Base-by-base conservation (phyloP, 2,329 filamentous ascomycete genomes). In the Fusarium sacchari region DNA sequence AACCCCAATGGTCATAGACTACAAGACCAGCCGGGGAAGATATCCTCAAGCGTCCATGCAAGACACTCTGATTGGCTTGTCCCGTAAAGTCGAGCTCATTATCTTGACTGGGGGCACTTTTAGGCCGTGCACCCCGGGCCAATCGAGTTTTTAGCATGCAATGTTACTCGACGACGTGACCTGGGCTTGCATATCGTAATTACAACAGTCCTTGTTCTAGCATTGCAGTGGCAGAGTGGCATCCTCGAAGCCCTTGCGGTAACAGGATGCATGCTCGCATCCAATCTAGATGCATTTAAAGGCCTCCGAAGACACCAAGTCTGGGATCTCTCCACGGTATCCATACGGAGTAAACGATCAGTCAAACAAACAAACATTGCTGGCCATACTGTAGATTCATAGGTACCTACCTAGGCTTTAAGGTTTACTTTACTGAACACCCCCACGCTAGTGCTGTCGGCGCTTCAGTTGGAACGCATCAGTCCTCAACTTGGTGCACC, bases 161-260 rank as follows among this genome's bases (percentile, higher is more conserved):
- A 73, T 73, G 73, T 63, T 67, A 75, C 74, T 67, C 60, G 46
- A 74, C 47, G 49, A 71, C 42, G 53, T 56, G 63, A 66, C 73
- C 62, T 69, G 63, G 67, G 63, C 74, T 56, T 78, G 76, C 76
- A 76, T 76, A 78, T 78, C 76, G 75, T 61, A 78, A 78, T 78
- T 78, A 78, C 67, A 63, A 78, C 67, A 63, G 69, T 57, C 71
- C 53, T 66, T 28, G 42, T 58, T 58, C 36, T 60, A 43, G 57
- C 52, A 49, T 39, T 53, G 59, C 40, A 50, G 53, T 47, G 53
- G 36, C 55, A 56, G 37, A 50, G 53, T 47, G 53, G 32, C 55
- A 56, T 47, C 59, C 37, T 64, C 30, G 24, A 43, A 28, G 43
- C 60, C 60, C 34, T 40, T 69, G 47, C 24, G 39, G 20, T 36